Evolutionary conservation across 371 early-diverging fungal genomes (phyloP), one percentile per base, ranked within the genome.

Genomic region (Mortierella sp.): DNA sequence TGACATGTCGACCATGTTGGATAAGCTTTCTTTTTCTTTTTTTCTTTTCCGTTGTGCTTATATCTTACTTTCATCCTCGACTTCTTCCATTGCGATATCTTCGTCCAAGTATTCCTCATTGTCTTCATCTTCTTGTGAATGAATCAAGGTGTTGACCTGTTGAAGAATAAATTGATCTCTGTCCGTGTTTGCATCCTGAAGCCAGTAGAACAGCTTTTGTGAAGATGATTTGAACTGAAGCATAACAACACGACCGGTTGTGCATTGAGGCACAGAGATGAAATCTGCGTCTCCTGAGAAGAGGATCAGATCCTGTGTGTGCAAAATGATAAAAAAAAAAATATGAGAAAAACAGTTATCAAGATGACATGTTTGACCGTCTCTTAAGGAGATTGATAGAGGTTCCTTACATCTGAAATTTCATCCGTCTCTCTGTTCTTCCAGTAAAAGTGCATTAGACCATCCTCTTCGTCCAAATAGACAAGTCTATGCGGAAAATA

Each of bases 201-300:
- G 89, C 95, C 95, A 95, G 68, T 91, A 94, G 78, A 95, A 95
- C 54, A 89, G 78, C 31, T 89, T 89, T 68, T 90, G 89, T 32
- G 85, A 84, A 2, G 94, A 93, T 0, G 94, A 90, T 74, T 89
- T 88, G 83, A 93, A 95, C 75, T 89, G 89, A 28, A 95, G 84
- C 61, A 93, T 83, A 73, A 89, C 90, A 0, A 94, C 94, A 53
- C 95, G 93, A 7, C 90, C 95, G 22, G 86, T 87, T 1, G 93
- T 87, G 62, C 90, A 90, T 78, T 94, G 87, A 34, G 77, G 66
- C 1, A 94, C 93, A 8, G 84, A 82, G 13, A 87, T 77, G 15
- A 93, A 83, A 51, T 89, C 89, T 8, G 93, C 93, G 65, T 95
- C 95, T 47, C 89, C 93, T 29, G 93, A 93, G 65, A 95, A 92